Base-by-base conservation (phyloP, 2,329 filamentous ascomycete species). In the Cladosporium sphaerospermum region DNA sequence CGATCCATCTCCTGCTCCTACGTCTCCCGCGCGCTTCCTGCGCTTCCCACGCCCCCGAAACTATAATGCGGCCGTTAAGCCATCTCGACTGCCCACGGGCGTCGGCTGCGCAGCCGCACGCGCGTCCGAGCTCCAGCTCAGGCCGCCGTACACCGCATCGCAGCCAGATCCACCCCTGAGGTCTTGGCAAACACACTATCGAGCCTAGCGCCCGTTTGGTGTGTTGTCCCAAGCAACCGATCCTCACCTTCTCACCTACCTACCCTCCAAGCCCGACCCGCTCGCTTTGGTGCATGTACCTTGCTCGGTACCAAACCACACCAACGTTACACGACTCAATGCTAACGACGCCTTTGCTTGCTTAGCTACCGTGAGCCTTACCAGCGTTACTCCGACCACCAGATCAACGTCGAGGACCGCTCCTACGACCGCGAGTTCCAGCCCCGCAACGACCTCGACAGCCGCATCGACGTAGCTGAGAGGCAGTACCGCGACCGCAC, bases 361-460 rank as follows among this genome's bases (percentile, higher is more conserved):
- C 53, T 52, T 69, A 83, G 80, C 68, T 81, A 81, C 71, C 76
- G 75, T 66, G 74, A 77, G 69, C 73, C 78, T 60, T 73, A 75
- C 71, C 72, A 72, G 65, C 75, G 75, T 57, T 83, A 82, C 75
- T 75, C 78, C 66, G 81, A 85, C 71, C 78, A 81, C 70, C 81
- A 82, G 69, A 73, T 88, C 71, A 81, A 88, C 73, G 75, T 84
- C 67, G 78, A 87, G 70, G 77, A 76, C 65, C 68, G 64, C 54
- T 59, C 64, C 55, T 70, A 69, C 68, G 74, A 76, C 59, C 70
- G 69, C 59, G 70, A 75, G 59, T 74, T 72, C 68, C 69, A 71
- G 56, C 71, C 71, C 60, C 71, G 73, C 65, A 69, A 74, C 67
- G 73, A 77, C 70, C 74, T 80, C 67, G 77, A 83, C 66, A 71